Evolutionary conservation across 2,329 filamentous ascomycete species (phyloP).

Genomic region (Talaromyces islandicus): DNA sequence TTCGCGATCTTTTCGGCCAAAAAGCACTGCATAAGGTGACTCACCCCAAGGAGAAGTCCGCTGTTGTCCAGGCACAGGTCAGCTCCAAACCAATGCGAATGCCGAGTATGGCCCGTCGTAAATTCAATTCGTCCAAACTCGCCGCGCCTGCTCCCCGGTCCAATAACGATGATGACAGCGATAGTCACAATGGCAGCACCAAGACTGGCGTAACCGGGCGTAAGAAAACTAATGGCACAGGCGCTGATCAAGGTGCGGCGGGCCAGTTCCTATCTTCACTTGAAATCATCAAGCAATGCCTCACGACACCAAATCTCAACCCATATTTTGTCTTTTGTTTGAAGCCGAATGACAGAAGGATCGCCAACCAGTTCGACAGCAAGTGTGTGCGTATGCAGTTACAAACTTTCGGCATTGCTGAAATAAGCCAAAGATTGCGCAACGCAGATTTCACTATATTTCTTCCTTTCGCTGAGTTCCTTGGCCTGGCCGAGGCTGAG

Average conservation of each 20-base stretch:
- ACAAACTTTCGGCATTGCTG: conserved; percentile 91
- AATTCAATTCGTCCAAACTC: conserved; percentile 52
- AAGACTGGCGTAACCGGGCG: conserved; percentile 20
- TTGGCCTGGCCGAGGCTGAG: conserved; percentile 80
- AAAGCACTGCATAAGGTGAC: conserved; percentile 86
- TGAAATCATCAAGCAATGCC: conserved; percentile 82
- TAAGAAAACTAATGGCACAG: conserved; percentile 34
- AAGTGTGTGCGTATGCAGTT: conserved; percentile 94
- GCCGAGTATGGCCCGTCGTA: conserved; percentile 84
- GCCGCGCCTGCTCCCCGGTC: conserved; percentile 20
- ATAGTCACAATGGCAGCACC: conserved; percentile 27
- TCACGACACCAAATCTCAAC: conserved; percentile 78
- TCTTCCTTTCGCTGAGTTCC: conserved; percentile 89
- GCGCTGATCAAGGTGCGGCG: conserved; percentile 70
- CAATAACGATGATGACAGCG: conserved; percentile 36
- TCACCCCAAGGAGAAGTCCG: conserved; percentile 84
- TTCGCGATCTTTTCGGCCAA: conserved; percentile 89
- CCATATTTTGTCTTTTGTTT: conserved; percentile 95
- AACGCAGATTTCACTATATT: conserved; percentile 96
- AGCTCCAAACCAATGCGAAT: conserved; percentile 91
- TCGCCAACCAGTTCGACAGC: conserved; percentile 98
- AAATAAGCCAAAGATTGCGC: conserved; percentile 88
- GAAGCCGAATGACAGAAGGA: conserved; percentile 93
- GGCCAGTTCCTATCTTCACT: conserved; percentile 86
- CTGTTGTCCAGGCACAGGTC: conserved; percentile 92